Evolutionary conservation across 305 asterid species (phyloP).

Genomic region (Fraxinus latifolia): DNA sequence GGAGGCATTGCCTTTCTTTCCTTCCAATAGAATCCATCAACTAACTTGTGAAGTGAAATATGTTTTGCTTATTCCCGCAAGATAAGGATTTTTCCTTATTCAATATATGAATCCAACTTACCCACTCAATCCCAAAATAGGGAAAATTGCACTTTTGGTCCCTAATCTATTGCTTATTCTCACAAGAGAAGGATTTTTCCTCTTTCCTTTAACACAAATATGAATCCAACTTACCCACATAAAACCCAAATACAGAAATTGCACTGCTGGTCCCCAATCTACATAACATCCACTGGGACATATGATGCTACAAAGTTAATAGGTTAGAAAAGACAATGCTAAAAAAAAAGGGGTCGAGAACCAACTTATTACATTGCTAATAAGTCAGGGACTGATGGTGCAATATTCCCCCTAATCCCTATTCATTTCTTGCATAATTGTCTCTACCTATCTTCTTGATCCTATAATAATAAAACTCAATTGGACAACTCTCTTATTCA

Average conservation of each 20-base stretch:
- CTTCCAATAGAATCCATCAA: conserved; percentile 24
- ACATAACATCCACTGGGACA: neutral
- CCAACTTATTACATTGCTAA: neutral
- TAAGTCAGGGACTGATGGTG: neutral
- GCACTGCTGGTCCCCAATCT: neutral
- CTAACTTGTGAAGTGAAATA: neutral
- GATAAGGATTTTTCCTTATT: conserved; percentile 24
- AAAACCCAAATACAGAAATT: conserved; percentile 10
- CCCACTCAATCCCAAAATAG: conserved; percentile 8
- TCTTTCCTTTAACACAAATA: neutral
- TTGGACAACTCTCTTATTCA: conserved; percentile 12
- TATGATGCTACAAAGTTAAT: neutral
- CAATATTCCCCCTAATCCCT: neutral
- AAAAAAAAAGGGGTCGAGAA: neutral
- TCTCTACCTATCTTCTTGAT: conserved; percentile 1
- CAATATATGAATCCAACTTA: neutral
- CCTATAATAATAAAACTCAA: conserved; percentile 6
- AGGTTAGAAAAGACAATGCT: neutral
- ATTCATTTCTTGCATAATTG: conserved; percentile 2
- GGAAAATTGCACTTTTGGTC: neutral
- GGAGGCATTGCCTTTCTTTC: conserved; percentile 8
- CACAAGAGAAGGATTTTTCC: neutral
- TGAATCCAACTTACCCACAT: neutral
- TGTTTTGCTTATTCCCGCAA: conserved; percentile 33
- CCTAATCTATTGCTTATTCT: neutral